Base-by-base conservation (phyloP, 192 early-diverging fungal species). In the Backusella australiensis region DNA sequence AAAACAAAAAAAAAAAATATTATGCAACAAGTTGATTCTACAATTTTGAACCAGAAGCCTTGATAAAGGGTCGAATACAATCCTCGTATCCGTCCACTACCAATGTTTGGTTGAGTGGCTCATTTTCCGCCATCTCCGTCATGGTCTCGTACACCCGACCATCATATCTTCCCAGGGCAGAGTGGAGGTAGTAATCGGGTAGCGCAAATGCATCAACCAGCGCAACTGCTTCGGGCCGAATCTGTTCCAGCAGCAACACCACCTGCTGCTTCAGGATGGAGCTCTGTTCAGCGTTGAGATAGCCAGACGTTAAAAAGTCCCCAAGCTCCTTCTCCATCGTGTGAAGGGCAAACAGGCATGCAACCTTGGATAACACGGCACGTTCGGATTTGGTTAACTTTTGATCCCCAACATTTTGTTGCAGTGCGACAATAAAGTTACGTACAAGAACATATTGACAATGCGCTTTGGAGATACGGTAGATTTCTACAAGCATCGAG, bases 151-250 rank as follows among this genome's bases (percentile, higher is more conserved):
- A 97, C n/a, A 94, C 91, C 71, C 89, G 86, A 66, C 94, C 94
- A 72, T 94, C 93, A 46, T 84, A 88, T 26, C 91, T 80, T 17
- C 92, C 95, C 41, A 97, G 78, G 6, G 93, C 90, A 52, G 91
- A 92, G 83, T 94, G 89, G 12, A 97, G 84, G 42, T 86, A 81
- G 71, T 92, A 91, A 44, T 97, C 95, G 0, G 92, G 87, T 38
- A 94, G 80, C 14, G 87, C 88, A 84, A 93, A 95, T 0, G 93
- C 88, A 67, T 97, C 95, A n/a, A 94, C 93, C 8, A 97, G 85
- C 0, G 91, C 84, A 38, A 97, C 88, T 14, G 93, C 93, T 78
- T 97, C 88, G 53, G 87, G 89, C 15, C 94, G 86, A 21, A 95
- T 82, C 36, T 90, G 87, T 67, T 86, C 85, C 53, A 94, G 84